Evolutionary conservation across 73 alveolate genomes (phyloP).

Genomic region (Tetrahymena elliotti): DNA sequence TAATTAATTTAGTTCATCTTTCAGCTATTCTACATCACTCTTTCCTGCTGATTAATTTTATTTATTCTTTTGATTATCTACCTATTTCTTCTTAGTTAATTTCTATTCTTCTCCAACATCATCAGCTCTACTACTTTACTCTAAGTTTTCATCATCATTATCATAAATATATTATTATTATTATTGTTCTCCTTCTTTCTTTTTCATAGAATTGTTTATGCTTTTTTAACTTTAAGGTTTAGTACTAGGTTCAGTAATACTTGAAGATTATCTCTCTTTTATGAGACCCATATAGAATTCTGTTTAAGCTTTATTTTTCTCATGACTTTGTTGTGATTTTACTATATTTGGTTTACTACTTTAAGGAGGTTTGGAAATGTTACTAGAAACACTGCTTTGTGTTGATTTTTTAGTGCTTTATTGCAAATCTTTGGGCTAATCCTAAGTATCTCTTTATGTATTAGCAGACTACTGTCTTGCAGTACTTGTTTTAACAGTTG

Average conservation of each 20-base stretch:
- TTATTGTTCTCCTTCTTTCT: background rate
- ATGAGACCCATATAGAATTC: background rate
- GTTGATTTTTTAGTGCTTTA: background rate
- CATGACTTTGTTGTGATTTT: background rate
- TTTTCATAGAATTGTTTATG: background rate
- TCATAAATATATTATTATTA: background rate
- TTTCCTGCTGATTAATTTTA: background rate
- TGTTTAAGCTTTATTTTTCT: background rate
- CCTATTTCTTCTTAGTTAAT: background rate
- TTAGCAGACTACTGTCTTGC: background rate
- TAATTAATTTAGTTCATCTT: background rate
- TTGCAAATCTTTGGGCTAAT: background rate
- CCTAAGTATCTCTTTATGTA: background rate
- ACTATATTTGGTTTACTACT: background rate
- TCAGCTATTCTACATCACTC: background rate
- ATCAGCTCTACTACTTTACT: background rate
- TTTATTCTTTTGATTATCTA: background rate
- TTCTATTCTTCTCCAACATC: background rate
- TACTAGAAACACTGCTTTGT: background rate
- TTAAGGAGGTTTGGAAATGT: background rate
- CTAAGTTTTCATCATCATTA: background rate
- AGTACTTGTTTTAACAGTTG: background rate
- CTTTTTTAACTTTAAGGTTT: background rate
- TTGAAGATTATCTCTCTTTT: background rate
- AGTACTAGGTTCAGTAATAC: background rate